Evolutionary conservation across 331 rosid genomes (phyloP).

Genomic region (Spiraea crenata): DNA sequence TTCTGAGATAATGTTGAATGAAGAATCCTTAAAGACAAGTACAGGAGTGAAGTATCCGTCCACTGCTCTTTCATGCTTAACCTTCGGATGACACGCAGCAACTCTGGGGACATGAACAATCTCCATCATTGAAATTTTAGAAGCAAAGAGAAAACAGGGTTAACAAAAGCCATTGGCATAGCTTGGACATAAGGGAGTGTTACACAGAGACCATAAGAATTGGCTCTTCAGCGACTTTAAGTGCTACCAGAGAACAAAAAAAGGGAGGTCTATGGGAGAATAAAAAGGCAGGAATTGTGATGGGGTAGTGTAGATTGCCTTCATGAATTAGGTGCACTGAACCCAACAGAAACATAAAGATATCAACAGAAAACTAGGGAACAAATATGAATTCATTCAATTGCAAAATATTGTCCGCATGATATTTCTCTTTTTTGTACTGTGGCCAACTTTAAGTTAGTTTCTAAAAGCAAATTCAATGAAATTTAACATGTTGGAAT

Average conservation of each 20-base stretch:
- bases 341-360: background rate
- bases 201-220: background rate
- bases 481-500: background rate
- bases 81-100: slow-evolving; percentile 82
- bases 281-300: background rate
- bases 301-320: background rate
- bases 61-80: slow-evolving; percentile 81
- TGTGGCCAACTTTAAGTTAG: background rate
- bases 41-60: slow-evolving; percentile 70
- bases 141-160: background rate
- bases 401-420: background rate
- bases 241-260: background rate
- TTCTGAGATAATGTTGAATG: slow-evolving; percentile 70
- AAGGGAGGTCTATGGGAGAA: background rate
- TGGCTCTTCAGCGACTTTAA: background rate
- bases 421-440: background rate
- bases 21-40: slow-evolving; percentile 76
- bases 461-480: background rate
- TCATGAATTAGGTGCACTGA: background rate
- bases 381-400: background rate
- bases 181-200: background rate
- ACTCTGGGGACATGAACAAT: slow-evolving; percentile 57
- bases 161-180: background rate
- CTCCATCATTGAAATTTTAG: slow-evolving; percentile 28
- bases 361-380: background rate